Evolutionary conservation across 73 alveolate species (phyloP).

Genomic region (Paramecium sexaurelia): DNA sequence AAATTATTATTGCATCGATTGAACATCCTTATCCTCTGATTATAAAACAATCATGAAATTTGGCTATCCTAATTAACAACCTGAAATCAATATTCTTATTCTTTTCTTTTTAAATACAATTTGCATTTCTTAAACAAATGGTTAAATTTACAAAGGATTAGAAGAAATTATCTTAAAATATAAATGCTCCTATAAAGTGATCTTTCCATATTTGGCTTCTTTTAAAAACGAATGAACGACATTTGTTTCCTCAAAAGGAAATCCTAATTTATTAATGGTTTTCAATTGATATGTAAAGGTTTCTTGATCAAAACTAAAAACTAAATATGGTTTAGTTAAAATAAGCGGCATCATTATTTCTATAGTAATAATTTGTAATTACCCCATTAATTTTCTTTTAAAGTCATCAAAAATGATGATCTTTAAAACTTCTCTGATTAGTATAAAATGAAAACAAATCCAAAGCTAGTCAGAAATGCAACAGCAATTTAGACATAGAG

Average conservation of each 20-base stretch:
- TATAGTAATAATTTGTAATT: neutral
- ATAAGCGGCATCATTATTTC: neutral
- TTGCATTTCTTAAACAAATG: neutral
- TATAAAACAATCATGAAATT: neutral
- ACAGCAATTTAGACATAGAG: neutral
- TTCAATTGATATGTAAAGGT: neutral
- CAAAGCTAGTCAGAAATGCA: neutral
- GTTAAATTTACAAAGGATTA: neutral
- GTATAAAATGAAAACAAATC: neutral
- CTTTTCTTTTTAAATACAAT: neutral
- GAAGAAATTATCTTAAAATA: neutral
- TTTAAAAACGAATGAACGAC: neutral
- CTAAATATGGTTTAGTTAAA: neutral
- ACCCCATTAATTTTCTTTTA: conserved; percentile 25
- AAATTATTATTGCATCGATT: neutral
- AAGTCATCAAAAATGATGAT: neutral
- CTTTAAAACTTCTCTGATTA: neutral
- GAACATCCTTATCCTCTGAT: neutral
- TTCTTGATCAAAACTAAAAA: neutral
- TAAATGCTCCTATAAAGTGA: neutral
- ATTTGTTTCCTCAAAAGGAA: neutral
- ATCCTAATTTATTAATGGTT: neutral
- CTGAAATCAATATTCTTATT: neutral
- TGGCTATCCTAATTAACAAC: neutral
- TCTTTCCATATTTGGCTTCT: neutral